Evolutionary conservation across 2,329 filamentous ascomycete species (phyloP).

Genomic region (Diplodia intermedia): DNA sequence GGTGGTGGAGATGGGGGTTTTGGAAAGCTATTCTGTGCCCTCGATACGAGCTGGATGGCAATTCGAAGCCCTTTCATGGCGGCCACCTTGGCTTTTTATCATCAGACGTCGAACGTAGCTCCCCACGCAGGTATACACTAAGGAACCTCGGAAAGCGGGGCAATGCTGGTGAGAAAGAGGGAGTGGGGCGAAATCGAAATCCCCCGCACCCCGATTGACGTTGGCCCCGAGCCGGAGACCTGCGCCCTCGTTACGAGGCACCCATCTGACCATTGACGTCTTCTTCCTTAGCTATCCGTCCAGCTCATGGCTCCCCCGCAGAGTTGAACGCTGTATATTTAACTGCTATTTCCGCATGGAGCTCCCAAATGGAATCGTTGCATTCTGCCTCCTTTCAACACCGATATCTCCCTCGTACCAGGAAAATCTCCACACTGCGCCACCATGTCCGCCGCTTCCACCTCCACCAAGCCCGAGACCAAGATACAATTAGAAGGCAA

Average conservation of each 20-base stretch:
- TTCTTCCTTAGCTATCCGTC: not conserved
- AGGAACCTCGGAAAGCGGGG: not conserved
- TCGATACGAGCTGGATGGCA: not conserved
- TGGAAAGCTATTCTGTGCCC: not conserved
- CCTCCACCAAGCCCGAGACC: slow-evolving; percentile 35
- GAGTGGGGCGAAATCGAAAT: not conserved
- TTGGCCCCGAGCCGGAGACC: slow-evolving; percentile 6
- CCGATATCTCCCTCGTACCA: not conserved
- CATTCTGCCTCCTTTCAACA: not conserved
- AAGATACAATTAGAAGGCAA: slow-evolving; percentile 41
- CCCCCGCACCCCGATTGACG: slow-evolving; percentile 1
- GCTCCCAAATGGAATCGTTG: not conserved
- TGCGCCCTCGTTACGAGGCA: slow-evolving; percentile 6
- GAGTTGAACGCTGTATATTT: not conserved
- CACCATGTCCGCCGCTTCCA: slow-evolving; percentile 6
- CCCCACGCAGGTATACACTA: not conserved
- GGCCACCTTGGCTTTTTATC: not conserved
- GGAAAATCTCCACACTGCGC: not conserved
- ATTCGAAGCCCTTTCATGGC: not conserved
- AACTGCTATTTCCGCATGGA: not conserved
- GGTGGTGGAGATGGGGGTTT: not conserved
- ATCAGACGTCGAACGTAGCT: not conserved
- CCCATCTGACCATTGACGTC: not conserved
- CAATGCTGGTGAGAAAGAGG: not conserved
- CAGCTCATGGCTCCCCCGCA: not conserved